Percentiles rank a stretch among this genome's conserved stretches.
Evolutionary conservation across 2,329 filamentous ascomycete genomes (phyloP).

Genomic region (Ascochyta fabae): DNA sequence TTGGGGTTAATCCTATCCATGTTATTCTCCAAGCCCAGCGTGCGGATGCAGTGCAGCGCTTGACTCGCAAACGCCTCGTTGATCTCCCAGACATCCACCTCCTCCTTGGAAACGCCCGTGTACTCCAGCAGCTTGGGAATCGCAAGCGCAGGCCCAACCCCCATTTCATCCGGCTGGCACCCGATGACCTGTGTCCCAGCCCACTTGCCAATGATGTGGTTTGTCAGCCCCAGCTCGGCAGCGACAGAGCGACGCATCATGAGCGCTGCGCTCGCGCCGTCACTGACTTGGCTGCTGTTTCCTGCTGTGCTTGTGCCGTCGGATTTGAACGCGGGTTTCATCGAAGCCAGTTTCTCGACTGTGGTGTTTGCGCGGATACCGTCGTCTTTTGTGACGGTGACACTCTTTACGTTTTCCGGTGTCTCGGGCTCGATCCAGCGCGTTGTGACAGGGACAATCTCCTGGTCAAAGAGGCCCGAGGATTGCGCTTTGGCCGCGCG

Average conservation of each 20-base stretch:
- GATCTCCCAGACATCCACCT: constrained; percentile 89
- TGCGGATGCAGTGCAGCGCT: constrained; percentile 72
- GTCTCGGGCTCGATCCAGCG: constrained; percentile 68
- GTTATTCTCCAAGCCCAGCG: constrained; percentile 70
- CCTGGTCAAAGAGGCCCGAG: constrained; percentile 72
- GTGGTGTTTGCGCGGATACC: constrained; percentile 75
- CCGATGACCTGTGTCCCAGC: constrained; percentile 77
- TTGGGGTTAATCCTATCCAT: constrained; percentile 85
- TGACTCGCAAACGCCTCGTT: constrained; percentile 79
- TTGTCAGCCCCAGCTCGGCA: constrained; percentile 71
- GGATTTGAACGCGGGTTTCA: constrained; percentile 84
- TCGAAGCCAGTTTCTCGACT: constrained; percentile 72
- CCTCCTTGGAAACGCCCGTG: constrained; percentile 68
- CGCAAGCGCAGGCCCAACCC: constrained; percentile 83
- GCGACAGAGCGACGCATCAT: constrained; percentile 87
- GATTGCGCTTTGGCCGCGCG: constrained; percentile 74
- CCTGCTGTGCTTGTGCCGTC: constrained; percentile 83
- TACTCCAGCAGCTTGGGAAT: constrained; percentile 81
- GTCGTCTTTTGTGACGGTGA: constrained; percentile 80
- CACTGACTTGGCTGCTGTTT: constrained; percentile 83
- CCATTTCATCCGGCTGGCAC: constrained; percentile 91
- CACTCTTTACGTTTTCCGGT: constrained; percentile 57
- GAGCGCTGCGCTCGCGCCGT: constrained; percentile 83
- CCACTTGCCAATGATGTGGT: constrained; percentile 80
- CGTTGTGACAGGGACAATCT: constrained; percentile 83